Conservation (phyloP, 306 rosid species). For the Acacia acuminata region DNA sequence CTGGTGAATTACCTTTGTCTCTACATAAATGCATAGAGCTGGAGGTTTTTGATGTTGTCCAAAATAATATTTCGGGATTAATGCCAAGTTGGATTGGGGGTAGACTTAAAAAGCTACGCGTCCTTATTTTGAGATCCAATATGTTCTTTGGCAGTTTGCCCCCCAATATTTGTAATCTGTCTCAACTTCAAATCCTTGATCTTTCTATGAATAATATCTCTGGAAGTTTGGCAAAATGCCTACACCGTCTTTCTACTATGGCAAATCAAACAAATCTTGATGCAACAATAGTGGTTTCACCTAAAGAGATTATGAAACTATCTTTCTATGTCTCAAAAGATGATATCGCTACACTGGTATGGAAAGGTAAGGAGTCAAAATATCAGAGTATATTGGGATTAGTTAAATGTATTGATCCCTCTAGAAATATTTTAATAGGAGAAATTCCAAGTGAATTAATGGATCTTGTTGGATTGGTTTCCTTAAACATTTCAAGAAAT, state of each 20-base stretch:
- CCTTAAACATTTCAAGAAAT: background rate
- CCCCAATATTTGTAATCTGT: background rate
- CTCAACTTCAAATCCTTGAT: background rate
- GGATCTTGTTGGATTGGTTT: background rate
- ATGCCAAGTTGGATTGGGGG: background rate
- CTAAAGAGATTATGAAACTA: no score
- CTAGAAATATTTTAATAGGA: background rate
- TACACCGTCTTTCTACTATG: background rate
- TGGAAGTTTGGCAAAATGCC: background rate
- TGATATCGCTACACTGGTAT: background rate
- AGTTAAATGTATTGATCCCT: background rate
- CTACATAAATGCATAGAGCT: background rate
- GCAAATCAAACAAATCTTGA: background rate
- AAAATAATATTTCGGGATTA: no score
- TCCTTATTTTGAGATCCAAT: background rate
- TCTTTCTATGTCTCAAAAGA: background rate
- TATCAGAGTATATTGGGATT: background rate
- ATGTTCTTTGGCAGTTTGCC: background rate
- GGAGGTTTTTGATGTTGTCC: background rate
- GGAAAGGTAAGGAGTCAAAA: background rate
- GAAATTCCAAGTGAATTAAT: background rate
- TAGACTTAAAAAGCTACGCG: background rate
- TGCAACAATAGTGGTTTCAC: background rate
- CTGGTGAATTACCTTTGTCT: background rate
- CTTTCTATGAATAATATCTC: background rate